Base-by-base conservation (phyloP, 2,329 filamentous ascomycete species). In the Ophiostoma quercus region DNA sequence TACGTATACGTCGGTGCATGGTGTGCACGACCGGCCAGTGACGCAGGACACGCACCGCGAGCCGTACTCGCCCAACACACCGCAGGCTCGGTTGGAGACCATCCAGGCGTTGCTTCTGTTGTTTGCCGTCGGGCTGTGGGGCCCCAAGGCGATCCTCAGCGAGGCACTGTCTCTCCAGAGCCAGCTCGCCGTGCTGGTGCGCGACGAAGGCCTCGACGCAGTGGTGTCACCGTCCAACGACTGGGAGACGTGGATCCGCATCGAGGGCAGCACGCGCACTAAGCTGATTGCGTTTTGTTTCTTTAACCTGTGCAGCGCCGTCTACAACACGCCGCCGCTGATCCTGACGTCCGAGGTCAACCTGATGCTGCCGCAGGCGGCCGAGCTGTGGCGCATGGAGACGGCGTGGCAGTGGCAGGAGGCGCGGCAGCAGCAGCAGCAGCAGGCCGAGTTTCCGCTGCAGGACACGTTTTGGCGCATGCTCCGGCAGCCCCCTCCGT, bases 51-150 rank as follows among this genome's bases (percentile, higher is more conserved):
- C 84, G 0, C 84, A 87, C 65, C 82, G 85, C 7, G 85, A 87
- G 74, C 84, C 84, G 39, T 87, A 85, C 19, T 85, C 85, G 14
- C 82, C 85, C 0, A 89, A 87, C 70, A 87, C 84, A 0, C 84
- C 85, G 0, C 84, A 86, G 74, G 83, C 85, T 2, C 80, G 85
- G 0, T 81, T 90, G 63, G 87, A 90, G 75, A 90, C 87, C 0
- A 88, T 89, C 2, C 88, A 90, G 74, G 84, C 87, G 3, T 80
- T 90, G 1, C 77, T 90, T 0, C 76, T 90, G 1, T 81, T 88
- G 4, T 87, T 88, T 73, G 84, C 85, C 0, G 82, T 87, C 9
- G 86, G 86, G 0, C 81, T 88, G 6, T 88, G 86, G 86, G 85
- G 85, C 1, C 84, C 84, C 39, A 87, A 87, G 71, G 84, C 84